Evolutionary conservation across 352 stramenopile genomes (phyloP).

Genomic region (Thraustotheca clavata): DNA sequence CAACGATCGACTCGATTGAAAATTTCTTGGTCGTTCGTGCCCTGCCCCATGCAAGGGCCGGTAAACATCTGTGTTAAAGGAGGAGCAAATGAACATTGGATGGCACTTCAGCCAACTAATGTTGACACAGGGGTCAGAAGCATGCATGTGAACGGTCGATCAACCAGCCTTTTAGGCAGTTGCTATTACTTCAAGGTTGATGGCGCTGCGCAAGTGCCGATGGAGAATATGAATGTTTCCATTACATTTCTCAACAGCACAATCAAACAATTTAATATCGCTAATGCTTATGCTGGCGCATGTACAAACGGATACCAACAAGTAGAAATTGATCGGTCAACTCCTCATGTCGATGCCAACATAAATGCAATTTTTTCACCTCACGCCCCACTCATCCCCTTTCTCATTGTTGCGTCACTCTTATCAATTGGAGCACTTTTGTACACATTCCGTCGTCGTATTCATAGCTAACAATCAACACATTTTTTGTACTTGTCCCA

Average conservation of each 20-base stretch:
- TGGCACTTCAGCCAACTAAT: conserved; percentile 54
- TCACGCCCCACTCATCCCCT: too few relatives aligned
- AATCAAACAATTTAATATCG: not conserved
- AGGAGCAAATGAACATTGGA: conserved; percentile 50
- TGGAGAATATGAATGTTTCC: not conserved
- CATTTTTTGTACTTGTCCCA: too few relatives aligned
- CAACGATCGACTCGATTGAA: conserved; percentile 8
- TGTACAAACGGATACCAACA: conserved; percentile 1
- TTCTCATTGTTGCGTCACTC: too few relatives aligned
- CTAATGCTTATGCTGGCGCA: not conserved
- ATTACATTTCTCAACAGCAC: not conserved
- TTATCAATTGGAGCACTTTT: too few relatives aligned
- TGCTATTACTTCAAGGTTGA: conserved; percentile 52
- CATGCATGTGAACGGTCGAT: conserved; percentile 43
- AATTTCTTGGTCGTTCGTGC: conserved; percentile 26
- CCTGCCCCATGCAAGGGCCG: conserved; percentile 18
- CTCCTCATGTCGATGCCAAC: too few relatives aligned
- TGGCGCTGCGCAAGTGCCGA: not conserved
- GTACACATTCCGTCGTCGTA: too few relatives aligned
- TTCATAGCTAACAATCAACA: too few relatives aligned
- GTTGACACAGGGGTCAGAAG: conserved; percentile 38
- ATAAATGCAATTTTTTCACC: too few relatives aligned
- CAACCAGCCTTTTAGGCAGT: conserved; percentile 45
- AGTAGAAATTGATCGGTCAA: too few relatives aligned
- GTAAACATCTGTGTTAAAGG: conserved; percentile 26